These are phyloP conservation scores for Monocercomonoides exilis DNA, from an alignment of 78 protist genomes.

Conservation along the genomic window DNA sequence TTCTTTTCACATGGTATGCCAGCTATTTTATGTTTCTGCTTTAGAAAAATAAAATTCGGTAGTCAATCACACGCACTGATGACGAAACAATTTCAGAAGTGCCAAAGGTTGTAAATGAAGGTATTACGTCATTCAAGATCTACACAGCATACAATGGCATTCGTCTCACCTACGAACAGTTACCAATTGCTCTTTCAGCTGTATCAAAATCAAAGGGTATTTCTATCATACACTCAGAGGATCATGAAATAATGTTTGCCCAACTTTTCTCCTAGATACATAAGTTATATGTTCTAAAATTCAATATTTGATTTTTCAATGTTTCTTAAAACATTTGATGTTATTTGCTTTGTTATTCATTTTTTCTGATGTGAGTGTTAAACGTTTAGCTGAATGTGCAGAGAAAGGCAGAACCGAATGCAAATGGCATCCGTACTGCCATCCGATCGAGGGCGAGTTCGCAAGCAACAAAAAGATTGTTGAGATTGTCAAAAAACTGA, in stretches of 20 bases:
- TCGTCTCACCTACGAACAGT: neutral
- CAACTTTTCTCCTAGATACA: neutral
- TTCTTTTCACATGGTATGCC: neutral
- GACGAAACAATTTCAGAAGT: neutral
- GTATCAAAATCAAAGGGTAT: neutral
- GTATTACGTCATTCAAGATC: slow-evolving; percentile 12
- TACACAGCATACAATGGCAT: slow-evolving; percentile 2
- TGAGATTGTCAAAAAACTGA: neutral
- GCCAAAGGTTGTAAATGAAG: neutral
- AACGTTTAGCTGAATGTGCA: neutral
- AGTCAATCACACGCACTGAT: slow-evolving; percentile 6
- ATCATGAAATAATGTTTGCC: neutral
- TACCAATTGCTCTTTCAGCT: neutral
- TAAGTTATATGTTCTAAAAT: neutral
- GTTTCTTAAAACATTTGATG: neutral
- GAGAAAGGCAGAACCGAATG: neutral
- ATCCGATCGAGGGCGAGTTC: neutral
- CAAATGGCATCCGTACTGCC: neutral
- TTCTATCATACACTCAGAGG: neutral
- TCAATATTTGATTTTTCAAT: neutral
- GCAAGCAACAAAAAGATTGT: neutral
- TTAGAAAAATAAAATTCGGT: neutral
- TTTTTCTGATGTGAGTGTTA: neutral
- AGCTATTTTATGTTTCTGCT: neutral
- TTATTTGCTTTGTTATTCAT: neutral